These are phyloP conservation scores for Chamaecyparis obtusa DNA, from an alignment of 75 land plant genomes.

Conservation along the genomic window DNA sequence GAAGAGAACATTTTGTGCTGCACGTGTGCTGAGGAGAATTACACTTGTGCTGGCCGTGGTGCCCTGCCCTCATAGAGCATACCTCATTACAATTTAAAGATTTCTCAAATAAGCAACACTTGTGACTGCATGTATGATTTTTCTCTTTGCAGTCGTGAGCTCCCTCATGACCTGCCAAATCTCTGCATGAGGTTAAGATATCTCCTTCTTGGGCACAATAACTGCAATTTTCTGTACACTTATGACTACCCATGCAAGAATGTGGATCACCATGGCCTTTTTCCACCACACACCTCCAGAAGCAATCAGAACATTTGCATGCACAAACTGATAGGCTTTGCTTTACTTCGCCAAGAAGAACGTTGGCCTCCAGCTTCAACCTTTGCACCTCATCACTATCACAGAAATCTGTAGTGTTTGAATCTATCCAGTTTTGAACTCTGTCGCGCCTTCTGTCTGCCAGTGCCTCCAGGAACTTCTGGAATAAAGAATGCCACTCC, in stretches of 20 bases:
- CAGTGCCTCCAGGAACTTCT: conserved; percentile 22
- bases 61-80: too few relatives aligned
- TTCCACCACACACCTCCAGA: conserved; percentile 25
- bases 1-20: too few relatives aligned
- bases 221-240: conserved; percentile 19
- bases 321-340: conserved; percentile 20
- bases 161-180: too few relatives aligned
- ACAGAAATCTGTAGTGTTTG: conserved; percentile 17
- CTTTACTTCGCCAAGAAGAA: conserved; percentile 16
- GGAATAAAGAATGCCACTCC: conserved; percentile 22
- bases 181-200: not conserved
- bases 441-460: conserved; percentile 17
- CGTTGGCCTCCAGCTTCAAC: conserved; percentile 15
- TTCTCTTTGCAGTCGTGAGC: too few relatives aligned
- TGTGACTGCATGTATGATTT: too few relatives aligned
- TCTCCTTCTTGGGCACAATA: conserved; percentile 16
- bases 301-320: conserved; percentile 29
- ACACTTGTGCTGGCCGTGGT: too few relatives aligned
- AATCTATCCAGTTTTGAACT: conserved; percentile 19
- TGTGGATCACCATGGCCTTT: conserved; percentile 21
- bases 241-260: conserved; percentile 29
- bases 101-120: too few relatives aligned
- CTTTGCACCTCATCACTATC: conserved; percentile 27
- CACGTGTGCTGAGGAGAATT: too few relatives aligned
- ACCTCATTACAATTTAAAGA: too few relatives aligned